Evolutionary conservation across 2,329 filamentous ascomycete genomes (phyloP), one percentile per base, ranked within the genome.

Genomic region (Fusarium sp.): DNA sequence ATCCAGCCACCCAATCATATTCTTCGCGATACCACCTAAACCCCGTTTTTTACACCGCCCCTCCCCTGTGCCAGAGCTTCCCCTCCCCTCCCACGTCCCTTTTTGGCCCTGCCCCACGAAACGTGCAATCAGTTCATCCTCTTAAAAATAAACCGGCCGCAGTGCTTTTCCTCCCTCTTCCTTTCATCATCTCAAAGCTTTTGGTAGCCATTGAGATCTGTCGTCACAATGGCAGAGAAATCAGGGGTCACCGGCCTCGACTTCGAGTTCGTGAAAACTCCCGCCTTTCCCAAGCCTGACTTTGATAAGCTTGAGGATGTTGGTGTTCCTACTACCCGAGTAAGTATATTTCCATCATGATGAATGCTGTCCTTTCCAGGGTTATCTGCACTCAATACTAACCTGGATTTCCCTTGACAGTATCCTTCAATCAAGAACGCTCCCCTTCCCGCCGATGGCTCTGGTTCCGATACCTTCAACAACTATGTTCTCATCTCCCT

Each of bases 371-470:
- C 67, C 58, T 70, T 54, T 70, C 56, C 41, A 20, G 17, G 37
- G 33, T 33, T 30, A 10, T 19, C 7, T 30, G 17, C 33, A 11
- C 26, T 35, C 53, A 57, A 51, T 65, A 52, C 48, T 60, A 40
- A 56, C 14, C 39, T 13, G 13, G 3, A 24, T 20, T 37, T n/a
- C n/a, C 17, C 24, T 7, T 45, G 28, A 14, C 52, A 79, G 78
- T 77, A 66, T 60, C 71, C 63, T 76, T 96, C 93, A 65, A 98
- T 98, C 83, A 92, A 96, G 79, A 98, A 98, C 88, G 92, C 90
- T 48, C 94, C 96, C 70, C 89, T 98, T 43, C 96, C 96, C 37
- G 95, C 94, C 70, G 96, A 99, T 79, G 92, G 89, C 50, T 83
- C 93, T 51, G 92, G 94, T 70, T 89, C 87, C 79, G 93, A 97